Percentiles rank a stretch among this genome's conserved stretches.
phyloP scores from a whole-genome alignment of 1,284 basidiomycete genomes.

The Rhodotorula mucilaginosa region DNA sequence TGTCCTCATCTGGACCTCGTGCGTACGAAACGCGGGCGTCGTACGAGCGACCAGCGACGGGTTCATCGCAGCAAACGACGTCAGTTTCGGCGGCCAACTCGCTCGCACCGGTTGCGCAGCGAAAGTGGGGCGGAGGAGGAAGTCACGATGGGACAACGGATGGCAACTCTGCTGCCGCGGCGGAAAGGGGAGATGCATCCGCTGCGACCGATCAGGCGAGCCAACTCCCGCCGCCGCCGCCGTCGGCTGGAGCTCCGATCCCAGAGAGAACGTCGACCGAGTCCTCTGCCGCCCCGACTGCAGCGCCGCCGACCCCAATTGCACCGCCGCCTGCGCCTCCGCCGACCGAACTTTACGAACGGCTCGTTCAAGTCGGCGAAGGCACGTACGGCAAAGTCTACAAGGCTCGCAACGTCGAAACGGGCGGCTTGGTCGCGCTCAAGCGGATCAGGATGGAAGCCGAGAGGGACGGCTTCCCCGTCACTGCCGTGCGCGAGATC shows the following conservation, averaged over 20 bases:
- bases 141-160: not conserved
- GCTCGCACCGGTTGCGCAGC: not conserved
- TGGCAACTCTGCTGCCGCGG: not conserved
- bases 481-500: slow-evolving; percentile 98
- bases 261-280: not conserved
- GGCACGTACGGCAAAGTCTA: slow-evolving; percentile 99
- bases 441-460: slow-evolving; percentile 98
- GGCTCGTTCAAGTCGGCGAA: slow-evolving; percentile 92
- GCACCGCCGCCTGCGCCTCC: not conserved
- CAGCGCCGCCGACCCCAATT: not conserved
- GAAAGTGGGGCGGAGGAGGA: not conserved
- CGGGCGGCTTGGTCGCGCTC: slow-evolving; percentile 76
- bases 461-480: slow-evolving; percentile 96
- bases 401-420: slow-evolving; percentile 83
- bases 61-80: not conserved
- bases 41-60: slow-evolving; percentile 4
- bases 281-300: not conserved
- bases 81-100: not conserved
- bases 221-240: too few relatives aligned
- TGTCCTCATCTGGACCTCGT: not conserved
- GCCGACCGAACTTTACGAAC: slow-evolving; percentile 65
- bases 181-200: too few relatives aligned
- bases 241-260: not conserved
- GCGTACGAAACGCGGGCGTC: not conserved
- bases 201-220: too few relatives aligned